Conservation (phyloP, 306 rosid species). For the Pyrus bretschneideri region DNA sequence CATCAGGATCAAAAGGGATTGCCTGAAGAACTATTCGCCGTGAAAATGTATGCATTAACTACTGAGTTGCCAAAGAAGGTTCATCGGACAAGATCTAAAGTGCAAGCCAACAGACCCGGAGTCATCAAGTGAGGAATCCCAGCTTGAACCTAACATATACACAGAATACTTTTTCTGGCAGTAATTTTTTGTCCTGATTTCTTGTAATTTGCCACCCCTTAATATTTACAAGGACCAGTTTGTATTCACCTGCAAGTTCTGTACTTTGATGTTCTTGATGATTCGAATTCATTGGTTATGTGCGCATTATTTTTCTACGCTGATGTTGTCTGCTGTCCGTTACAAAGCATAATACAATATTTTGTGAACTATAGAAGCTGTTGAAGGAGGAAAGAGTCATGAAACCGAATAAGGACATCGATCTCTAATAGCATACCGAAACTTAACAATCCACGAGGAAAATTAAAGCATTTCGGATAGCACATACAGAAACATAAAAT, state of each 20-base stretch:
- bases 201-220: not conserved
- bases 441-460: not conserved
- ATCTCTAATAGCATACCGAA: not conserved
- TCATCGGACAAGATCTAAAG: conserved; percentile 44
- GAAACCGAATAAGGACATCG: not conserved
- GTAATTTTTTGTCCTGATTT: not conserved
- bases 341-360: not conserved
- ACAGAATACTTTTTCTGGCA: not conserved
- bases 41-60: conserved; percentile 84
- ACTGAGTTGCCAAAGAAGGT: conserved; percentile 60
- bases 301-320: not conserved
- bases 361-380: not conserved
- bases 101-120: conserved; percentile 57
- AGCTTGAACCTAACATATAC: not conserved
- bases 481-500: not conserved
- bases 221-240: not conserved
- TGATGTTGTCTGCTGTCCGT: not conserved
- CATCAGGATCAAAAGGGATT: conserved; percentile 85
- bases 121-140: conserved; percentile 51
- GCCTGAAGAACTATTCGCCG: conserved; percentile 69
- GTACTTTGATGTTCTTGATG: not conserved
- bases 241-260: not conserved
- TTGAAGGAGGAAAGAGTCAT: not conserved
- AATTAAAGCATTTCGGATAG: not conserved
- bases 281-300: not conserved